Evolutionary conservation across 495 filamentous ascomycete species (phyloP).

Genomic region (Aspergillus mulundensis): DNA sequence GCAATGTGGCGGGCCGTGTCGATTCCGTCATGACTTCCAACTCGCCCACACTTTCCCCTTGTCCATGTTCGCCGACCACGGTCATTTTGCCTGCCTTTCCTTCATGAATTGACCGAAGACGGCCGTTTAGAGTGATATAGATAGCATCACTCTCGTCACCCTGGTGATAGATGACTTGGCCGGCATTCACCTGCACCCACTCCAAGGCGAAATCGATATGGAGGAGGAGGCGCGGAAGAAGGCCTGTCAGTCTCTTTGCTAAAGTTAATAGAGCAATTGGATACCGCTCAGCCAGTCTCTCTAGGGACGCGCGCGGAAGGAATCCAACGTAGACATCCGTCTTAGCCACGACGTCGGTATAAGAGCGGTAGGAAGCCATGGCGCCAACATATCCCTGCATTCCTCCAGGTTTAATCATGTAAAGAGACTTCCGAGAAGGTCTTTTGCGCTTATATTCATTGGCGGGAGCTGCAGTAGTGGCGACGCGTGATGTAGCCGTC

Average conservation of each 20-base stretch:
- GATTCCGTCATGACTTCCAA: slow-evolving; percentile 97
- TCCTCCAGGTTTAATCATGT: slow-evolving; percentile 90
- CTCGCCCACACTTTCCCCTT: slow-evolving; percentile 96
- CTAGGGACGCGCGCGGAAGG: slow-evolving; percentile 77
- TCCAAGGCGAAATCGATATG: slow-evolving; percentile 98
- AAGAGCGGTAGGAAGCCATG: slow-evolving; percentile 90
- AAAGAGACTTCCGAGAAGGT: slow-evolving; percentile 66
- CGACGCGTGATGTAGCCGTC: slow-evolving; percentile 42
- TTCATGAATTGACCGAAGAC: slow-evolving; percentile 76
- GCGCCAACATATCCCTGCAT: slow-evolving; percentile 92
- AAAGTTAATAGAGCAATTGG: slow-evolving; percentile 90
- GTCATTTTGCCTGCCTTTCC: slow-evolving; percentile 74
- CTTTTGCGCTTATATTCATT: slow-evolving; percentile 45
- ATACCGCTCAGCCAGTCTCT: slow-evolving; percentile 86
- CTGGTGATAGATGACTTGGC: slow-evolving; percentile 91
- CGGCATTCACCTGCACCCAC: slow-evolving; percentile 94
- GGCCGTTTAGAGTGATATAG: slow-evolving; percentile 93
- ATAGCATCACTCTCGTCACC: slow-evolving; percentile 97
- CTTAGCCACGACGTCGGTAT: slow-evolving; percentile 94
- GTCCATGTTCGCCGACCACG: slow-evolving; percentile 89
- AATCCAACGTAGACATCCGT: slow-evolving; percentile 99
- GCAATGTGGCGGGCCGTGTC: slow-evolving; percentile 77
- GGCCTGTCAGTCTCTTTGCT: slow-evolving; percentile 86
- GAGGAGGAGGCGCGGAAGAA: slow-evolving; percentile 85
- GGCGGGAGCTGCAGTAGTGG: slow-evolving; percentile 28